These are phyloP conservation scores for Didymellaceae sp. DNA, from an alignment of 2,329 filamentous ascomycete genomes.

Conservation along the genomic window DNA sequence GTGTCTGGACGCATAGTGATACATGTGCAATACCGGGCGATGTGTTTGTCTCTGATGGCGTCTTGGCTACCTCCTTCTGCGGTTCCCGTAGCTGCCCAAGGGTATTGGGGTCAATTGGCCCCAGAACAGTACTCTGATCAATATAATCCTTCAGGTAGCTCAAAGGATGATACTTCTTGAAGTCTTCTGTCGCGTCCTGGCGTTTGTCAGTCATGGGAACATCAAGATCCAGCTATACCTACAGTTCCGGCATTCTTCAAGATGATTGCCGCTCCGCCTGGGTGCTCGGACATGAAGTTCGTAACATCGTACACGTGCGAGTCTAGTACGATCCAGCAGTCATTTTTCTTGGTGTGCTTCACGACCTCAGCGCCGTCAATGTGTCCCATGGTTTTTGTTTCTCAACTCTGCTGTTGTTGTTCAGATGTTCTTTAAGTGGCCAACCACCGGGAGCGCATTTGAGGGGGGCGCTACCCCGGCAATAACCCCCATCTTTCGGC, in stretches of 20 bases:
- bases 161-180: constrained; percentile 45
- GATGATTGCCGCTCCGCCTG: constrained; percentile 60
- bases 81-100: constrained; percentile 33
- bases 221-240: constrained; percentile 20
- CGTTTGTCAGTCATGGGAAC: constrained; percentile 8
- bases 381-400: constrained; percentile 23
- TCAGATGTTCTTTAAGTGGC: constrained; percentile 10
- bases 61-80: constrained; percentile 30
- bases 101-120: constrained; percentile 42
- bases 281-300: constrained; percentile 66
- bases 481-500: constrained; percentile 26
- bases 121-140: constrained; percentile 34
- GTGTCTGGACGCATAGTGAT: constrained; percentile 38
- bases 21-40: constrained; percentile 39
- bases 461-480: constrained; percentile 30
- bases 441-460: constrained; percentile 31
- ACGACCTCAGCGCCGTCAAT: constrained; percentile 45
- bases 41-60: constrained; percentile 25
- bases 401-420: not conserved
- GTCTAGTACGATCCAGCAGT: constrained; percentile 71
- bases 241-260: constrained; percentile 53
- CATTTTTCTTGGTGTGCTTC: constrained; percentile 42
- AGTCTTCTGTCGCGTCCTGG: constrained; percentile 45
- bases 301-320: constrained; percentile 72
- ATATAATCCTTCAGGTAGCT: constrained; percentile 40